phyloP scores from a whole-genome alignment of 2,329 filamentous ascomycete genomes.

The Ilyonectria destructans region DNA sequence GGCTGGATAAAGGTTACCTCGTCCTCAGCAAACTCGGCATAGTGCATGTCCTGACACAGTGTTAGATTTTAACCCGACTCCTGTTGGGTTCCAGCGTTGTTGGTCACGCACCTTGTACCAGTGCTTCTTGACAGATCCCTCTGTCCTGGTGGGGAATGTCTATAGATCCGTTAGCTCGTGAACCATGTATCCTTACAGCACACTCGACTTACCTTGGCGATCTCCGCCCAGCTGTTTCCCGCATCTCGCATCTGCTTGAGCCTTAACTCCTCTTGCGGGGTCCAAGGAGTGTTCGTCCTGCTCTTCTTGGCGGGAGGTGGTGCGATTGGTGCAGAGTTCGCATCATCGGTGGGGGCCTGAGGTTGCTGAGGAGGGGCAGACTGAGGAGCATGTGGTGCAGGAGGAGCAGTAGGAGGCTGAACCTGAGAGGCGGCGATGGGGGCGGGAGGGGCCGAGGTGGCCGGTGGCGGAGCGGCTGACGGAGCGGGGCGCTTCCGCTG shows the following conservation, averaged over 20 bases:
- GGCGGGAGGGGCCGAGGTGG: constrained; percentile 53
- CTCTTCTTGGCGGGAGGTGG: constrained; percentile 87
- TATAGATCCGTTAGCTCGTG: constrained; percentile 55
- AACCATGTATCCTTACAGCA: constrained; percentile 13
- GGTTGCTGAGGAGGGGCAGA: constrained; percentile 48
- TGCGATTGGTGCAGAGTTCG: constrained; percentile 47
- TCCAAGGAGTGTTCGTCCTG: constrained; percentile 99
- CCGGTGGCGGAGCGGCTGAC: constrained; percentile 55
- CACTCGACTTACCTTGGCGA: constrained; percentile 88
- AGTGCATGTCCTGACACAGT: constrained; percentile 89
- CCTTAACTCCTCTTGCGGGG: constrained; percentile 91
- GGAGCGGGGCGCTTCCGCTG: constrained; percentile 62
- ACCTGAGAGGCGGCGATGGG: constrained; percentile 53
- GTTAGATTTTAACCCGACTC: constrained; percentile 25
- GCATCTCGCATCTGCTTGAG: constrained; percentile 95
- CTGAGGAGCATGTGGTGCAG: constrained; percentile 52
- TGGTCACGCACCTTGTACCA: constrained; percentile 88
- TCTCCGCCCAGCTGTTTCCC: constrained; percentile 97
- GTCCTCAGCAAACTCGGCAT: constrained; percentile 97
- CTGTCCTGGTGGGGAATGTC: constrained; percentile 93
- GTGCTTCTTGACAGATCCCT: constrained; percentile 99
- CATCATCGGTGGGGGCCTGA: constrained; percentile 52
- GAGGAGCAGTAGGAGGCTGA: constrained; percentile 51
- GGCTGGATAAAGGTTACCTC: constrained; percentile 75
- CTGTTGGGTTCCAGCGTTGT: background rate